A percentile compares a stretch with the other conserved stretches of the same genome.
phyloP scores from a whole-genome alignment of 2,329 filamentous ascomycete species.

The Pseudogymnoascus sp. region DNA sequence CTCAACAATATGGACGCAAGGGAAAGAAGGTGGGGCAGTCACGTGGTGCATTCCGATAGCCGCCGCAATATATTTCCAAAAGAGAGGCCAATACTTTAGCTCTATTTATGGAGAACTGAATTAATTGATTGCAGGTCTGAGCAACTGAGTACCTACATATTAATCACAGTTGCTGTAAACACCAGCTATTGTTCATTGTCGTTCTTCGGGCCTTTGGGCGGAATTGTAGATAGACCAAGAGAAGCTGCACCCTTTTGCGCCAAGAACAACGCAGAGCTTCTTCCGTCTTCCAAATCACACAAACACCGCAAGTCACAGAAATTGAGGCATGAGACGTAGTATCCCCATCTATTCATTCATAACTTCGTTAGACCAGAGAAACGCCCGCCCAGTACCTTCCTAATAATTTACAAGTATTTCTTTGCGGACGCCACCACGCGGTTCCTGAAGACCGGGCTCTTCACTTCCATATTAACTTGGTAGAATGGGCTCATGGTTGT shows the following conservation, averaged over 20 bases:
- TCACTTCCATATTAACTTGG: conserved; percentile 73
- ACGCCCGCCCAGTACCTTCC: neutral
- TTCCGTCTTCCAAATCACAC: no score
- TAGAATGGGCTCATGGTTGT: conserved; percentile 98
- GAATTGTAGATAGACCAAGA: neutral
- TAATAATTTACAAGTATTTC: conserved; percentile 65
- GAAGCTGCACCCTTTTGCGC: neutral
- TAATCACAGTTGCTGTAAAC: neutral
- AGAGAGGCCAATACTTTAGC: neutral
- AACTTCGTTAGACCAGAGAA: neutral
- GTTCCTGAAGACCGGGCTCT: conserved; percentile 76
- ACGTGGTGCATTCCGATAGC: neutral
- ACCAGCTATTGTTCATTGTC: neutral
- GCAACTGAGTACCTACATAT: neutral
- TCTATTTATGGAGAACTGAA: neutral
- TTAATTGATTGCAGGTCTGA: neutral
- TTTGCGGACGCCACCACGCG: conserved; percentile 81
- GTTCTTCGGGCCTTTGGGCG: no score
- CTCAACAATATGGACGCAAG: neutral
- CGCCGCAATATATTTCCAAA: neutral
- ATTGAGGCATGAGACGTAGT: neutral
- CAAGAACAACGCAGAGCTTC: neutral
- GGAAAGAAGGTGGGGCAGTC: conserved; percentile 2
- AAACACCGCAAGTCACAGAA: neutral
- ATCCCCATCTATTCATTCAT: neutral